Evolutionary conservation across 225 moss, liverwort and hornwort genomes (phyloP).

Genomic region (Bryum argenteum): DNA sequence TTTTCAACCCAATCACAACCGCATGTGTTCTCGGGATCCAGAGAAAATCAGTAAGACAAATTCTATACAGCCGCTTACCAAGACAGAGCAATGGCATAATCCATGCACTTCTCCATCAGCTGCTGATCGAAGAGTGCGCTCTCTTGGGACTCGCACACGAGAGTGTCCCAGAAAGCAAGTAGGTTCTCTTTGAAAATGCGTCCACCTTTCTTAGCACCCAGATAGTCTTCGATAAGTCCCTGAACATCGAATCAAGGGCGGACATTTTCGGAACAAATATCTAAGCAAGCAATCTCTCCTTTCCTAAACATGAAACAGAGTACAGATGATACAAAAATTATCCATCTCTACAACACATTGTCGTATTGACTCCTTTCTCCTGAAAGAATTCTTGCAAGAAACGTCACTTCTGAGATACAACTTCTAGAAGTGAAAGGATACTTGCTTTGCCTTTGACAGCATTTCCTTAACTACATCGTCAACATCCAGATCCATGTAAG

Average conservation of each 20-base stretch:
- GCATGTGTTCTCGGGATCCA: neutral
- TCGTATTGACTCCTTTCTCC: slow-evolving; percentile 9
- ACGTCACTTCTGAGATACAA: slow-evolving; percentile 20
- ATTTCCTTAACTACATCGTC: slow-evolving; percentile 95
- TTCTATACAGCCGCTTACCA: slow-evolving; percentile 57
- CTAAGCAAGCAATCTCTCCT: slow-evolving; percentile 19
- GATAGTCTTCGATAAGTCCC: slow-evolving; percentile 84
- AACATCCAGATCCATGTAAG: slow-evolving; percentile 80
- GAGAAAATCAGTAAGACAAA: slow-evolving; percentile 19
- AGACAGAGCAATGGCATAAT: slow-evolving; percentile 92
- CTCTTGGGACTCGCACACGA: slow-evolving; percentile 89
- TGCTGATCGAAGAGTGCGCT: slow-evolving; percentile 94
- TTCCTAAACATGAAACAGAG: slow-evolving; percentile 18
- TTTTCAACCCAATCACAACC: slow-evolving; percentile 13
- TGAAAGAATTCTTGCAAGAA: slow-evolving; percentile 4
- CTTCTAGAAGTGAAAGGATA: slow-evolving; percentile 57
- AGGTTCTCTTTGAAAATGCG: slow-evolving; percentile 84
- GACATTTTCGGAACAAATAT: slow-evolving; percentile 20
- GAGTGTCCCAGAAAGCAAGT: slow-evolving; percentile 83
- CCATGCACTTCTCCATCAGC: slow-evolving; percentile 98
- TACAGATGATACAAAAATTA: slow-evolving; percentile 15
- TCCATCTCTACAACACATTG: neutral
- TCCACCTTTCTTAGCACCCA: slow-evolving; percentile 86
- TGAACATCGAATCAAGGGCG: slow-evolving; percentile 61
- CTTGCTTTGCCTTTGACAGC: slow-evolving; percentile 84